Evolutionary conservation across 768 basidiomycete genomes (phyloP), one percentile per base, ranked within the genome.

Genomic region (Steccherinum ochraceum): DNA sequence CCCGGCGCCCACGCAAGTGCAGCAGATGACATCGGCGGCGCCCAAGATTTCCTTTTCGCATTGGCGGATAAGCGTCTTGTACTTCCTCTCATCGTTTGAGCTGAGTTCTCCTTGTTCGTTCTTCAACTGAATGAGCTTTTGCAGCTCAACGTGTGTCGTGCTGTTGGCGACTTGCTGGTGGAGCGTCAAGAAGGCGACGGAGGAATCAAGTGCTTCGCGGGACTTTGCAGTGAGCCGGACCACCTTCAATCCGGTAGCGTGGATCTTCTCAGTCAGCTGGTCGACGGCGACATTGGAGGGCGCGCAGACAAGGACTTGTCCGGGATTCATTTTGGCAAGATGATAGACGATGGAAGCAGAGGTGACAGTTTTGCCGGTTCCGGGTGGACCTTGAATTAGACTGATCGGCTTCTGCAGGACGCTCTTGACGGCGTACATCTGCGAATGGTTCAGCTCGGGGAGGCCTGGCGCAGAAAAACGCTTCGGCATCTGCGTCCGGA

Each of bases 231-330:
- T 96, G 21, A 98, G 77, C 40, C 96, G 92, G 45, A 98, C 96
- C 56, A 96, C 96, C 67, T 98, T 98, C 58, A 98, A 76, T 0
- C 96, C 95, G n/a, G 96, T 97, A n/a, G 84, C 74, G 63, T 98
- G 96, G 54, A 99, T 97, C 74, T 98, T 98, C 71, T 98, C 96
- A 19, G 95, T 96, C 50, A 99, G 81, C 64, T 99, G 96, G 64
- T 99, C 96, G 52, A 99, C 96, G 43, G 96, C 96, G 59, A 99
- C 96, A 70, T 99, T 99, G 48, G 95, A 98, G 0, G 96, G 96
- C 5, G 96, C 96, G 65, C 93, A 94, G 55, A 99, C 96, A 46
- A 99, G 89, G 40, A 99, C 96, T 69, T 98, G 96, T 46, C 95
- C 95, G 0, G 94, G 93, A 63, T 98, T 98, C 95, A 99, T 98